A percentile compares a stretch with the other conserved stretches of the same genome.
These are phyloP conservation scores for Arthrobotrys iridis DNA, from an alignment of 2,329 filamentous ascomycete species.

Conservation along the genomic window DNA sequence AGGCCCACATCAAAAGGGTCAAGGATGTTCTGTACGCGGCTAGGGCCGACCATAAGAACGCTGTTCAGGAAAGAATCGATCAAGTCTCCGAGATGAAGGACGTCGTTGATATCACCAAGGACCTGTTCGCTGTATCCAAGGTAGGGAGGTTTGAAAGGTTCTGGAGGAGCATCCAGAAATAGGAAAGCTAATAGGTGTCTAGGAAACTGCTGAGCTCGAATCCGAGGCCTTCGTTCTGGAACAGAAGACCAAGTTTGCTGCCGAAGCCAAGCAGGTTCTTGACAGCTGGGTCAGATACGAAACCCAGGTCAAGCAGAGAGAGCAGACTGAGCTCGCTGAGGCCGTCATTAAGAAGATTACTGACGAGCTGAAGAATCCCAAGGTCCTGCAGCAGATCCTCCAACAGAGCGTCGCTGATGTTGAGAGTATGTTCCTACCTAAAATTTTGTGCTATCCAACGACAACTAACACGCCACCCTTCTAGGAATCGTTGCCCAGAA, in stretches of 20 bases:
- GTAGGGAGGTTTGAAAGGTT: constrained; percentile 65
- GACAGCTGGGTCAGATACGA: constrained; percentile 99
- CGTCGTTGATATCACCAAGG: constrained; percentile 96
- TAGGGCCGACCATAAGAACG: constrained; percentile 91
- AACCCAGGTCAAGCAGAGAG: constrained; percentile 96
- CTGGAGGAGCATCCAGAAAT: background rate
- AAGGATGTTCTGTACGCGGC: constrained; percentile 94
- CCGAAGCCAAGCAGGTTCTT: constrained; percentile 92
- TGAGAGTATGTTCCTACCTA: constrained; percentile 67
- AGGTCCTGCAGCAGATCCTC: constrained; percentile 95
- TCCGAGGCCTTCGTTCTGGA: constrained; percentile 95
- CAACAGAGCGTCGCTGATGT: constrained; percentile 95
- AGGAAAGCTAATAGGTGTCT: constrained; percentile 38
- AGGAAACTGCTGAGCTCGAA: constrained; percentile 98
- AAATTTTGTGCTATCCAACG: background rate
- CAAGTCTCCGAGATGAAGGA: constrained; percentile 93
- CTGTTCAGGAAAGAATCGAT: constrained; percentile 92
- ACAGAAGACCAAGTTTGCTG: constrained; percentile 90
- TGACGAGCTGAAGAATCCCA: constrained; percentile 99
- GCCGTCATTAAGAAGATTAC: constrained; percentile 95
- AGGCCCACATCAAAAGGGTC: constrained; percentile 89
- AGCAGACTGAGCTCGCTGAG: constrained; percentile 95
- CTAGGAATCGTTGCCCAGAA: constrained; percentile 53
- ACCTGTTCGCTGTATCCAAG: constrained; percentile 97
- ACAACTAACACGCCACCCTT: background rate